Evolutionary conservation across 176 grass and related monocot genomes (phyloP).

Genomic region (Paspalum vaginatum): DNA sequence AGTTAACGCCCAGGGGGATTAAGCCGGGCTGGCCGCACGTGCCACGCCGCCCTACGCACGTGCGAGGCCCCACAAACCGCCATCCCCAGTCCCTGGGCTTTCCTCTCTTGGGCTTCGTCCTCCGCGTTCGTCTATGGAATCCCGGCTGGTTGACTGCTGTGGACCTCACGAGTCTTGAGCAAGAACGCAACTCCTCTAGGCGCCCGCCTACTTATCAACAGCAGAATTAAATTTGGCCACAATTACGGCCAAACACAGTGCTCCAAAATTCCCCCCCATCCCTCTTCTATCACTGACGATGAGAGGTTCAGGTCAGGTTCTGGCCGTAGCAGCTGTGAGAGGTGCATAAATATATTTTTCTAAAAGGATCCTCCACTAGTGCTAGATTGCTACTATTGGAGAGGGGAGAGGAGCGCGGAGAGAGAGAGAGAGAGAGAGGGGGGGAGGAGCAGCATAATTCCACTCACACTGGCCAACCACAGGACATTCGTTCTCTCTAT

Average conservation of each 20-base stretch:
- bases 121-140: constrained; percentile 11
- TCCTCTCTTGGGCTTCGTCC: constrained; percentile 20
- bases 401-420: neutral
- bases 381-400: constrained; percentile 40
- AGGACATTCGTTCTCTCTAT: constrained; percentile 39
- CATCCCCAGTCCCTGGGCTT: constrained; percentile 28
- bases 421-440: neutral
- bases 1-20: constrained; percentile 3
- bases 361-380: constrained; percentile 55
- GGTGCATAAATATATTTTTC: constrained; percentile 43
- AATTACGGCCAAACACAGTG: constrained; percentile 20
- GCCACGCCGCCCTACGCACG: constrained; percentile 44
- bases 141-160: constrained; percentile 36
- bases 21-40: constrained; percentile 43
- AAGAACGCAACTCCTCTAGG: constrained; percentile 30
- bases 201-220: constrained; percentile 19
- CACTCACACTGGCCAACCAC: constrained; percentile 54
- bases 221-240: constrained; percentile 10
- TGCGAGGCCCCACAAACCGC: constrained; percentile 44
- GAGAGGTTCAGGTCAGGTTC: constrained; percentile 9
- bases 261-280: neutral
- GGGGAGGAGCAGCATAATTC: constrained; percentile 39
- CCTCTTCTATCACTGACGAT: neutral
- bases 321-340: constrained; percentile 28
- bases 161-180: constrained; percentile 2